Conservation (phyloP, 495 filamentous ascomycete genomes). For the Beverwykella pulmonaria region DNA sequence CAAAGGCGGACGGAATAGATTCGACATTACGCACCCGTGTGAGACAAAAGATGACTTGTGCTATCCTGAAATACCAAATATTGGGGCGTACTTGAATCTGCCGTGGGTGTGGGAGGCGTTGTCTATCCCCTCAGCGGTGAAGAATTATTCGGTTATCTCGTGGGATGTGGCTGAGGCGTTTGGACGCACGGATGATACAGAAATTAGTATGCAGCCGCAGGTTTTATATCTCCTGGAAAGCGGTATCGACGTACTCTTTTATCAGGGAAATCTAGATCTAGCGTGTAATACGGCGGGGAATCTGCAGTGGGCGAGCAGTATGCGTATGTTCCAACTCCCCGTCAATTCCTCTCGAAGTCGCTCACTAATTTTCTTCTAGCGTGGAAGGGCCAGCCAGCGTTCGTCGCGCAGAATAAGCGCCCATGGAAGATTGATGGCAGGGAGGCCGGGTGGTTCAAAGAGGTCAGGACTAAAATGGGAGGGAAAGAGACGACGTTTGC, state of each 20-base stretch:
- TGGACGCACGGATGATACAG: conserved; percentile 38
- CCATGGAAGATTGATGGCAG: conserved; percentile 41
- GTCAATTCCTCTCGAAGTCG: no score
- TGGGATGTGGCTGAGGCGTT: conserved; percentile 41
- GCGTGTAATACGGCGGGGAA: conserved; percentile 54
- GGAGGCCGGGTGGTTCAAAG: conserved; percentile 32
- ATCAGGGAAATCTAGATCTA: conserved; percentile 54
- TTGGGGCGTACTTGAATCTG: conserved; percentile 49
- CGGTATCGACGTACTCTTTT: conserved; percentile 49
- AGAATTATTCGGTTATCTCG: conserved; percentile 40
- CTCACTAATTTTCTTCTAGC: neutral
- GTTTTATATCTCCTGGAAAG: conserved; percentile 46
- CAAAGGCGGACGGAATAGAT: conserved; percentile 50
- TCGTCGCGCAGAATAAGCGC: conserved; percentile 45
- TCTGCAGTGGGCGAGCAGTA: conserved; percentile 47
- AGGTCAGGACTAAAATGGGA: conserved; percentile 19
- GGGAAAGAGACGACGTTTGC: conserved; percentile 27
- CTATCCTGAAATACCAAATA: conserved; percentile 42
- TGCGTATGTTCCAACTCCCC: conserved; percentile 15
- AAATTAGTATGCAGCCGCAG: conserved; percentile 37
- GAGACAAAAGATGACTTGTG: conserved; percentile 45
- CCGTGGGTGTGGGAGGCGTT: conserved; percentile 45
- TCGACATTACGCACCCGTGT: conserved; percentile 49
- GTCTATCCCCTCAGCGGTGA: conserved; percentile 38
- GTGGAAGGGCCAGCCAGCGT: conserved; percentile 53